phyloP scores from a whole-genome alignment of 225 moss, liverwort and hornwort species.

The Bryoerythrophyllum caledonicum region DNA sequence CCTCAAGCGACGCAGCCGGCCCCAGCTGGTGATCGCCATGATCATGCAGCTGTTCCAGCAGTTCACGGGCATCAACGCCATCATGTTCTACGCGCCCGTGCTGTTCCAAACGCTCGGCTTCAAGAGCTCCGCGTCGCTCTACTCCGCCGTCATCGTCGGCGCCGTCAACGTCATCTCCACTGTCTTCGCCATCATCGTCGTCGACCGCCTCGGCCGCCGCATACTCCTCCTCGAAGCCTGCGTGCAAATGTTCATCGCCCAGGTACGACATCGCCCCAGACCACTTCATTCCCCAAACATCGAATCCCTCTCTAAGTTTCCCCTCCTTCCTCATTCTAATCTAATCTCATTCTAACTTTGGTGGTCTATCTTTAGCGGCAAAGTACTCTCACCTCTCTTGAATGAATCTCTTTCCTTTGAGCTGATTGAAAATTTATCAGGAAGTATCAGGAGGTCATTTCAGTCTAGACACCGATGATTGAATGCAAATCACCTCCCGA shows the following conservation, averaged over 20 bases:
- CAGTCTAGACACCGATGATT: no score
- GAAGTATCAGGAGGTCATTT: no score
- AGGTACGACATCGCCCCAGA: slow-evolving; percentile 27
- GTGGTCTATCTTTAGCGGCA: no score
- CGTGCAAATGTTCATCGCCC: slow-evolving; percentile 57
- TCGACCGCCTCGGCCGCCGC: slow-evolving; percentile 52
- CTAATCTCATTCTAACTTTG: no score
- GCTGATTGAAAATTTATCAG: no score
- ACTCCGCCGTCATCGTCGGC: slow-evolving; percentile 56
- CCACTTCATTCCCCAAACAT: no score
- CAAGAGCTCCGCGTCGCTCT: slow-evolving; percentile 14
- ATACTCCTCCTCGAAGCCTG: slow-evolving; percentile 49
- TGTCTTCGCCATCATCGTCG: slow-evolving; percentile 29
- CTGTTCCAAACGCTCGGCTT: slow-evolving; percentile 56
- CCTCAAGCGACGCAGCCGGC: slow-evolving; percentile 43
- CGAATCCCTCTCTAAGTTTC: no score
- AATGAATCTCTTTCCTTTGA: no score
- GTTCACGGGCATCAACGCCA: slow-evolving; percentile 65
- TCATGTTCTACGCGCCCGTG: slow-evolving; percentile 60
- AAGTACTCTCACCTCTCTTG: no score
- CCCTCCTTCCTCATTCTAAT: no score
- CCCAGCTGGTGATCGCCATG: slow-evolving; percentile 54
- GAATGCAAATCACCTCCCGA: no score
- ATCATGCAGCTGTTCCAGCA: slow-evolving; percentile 58
- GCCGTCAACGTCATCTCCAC: slow-evolving; percentile 54